phyloP scores from a whole-genome alignment of 768 basidiomycete species.

The Russula olivacea region DNA sequence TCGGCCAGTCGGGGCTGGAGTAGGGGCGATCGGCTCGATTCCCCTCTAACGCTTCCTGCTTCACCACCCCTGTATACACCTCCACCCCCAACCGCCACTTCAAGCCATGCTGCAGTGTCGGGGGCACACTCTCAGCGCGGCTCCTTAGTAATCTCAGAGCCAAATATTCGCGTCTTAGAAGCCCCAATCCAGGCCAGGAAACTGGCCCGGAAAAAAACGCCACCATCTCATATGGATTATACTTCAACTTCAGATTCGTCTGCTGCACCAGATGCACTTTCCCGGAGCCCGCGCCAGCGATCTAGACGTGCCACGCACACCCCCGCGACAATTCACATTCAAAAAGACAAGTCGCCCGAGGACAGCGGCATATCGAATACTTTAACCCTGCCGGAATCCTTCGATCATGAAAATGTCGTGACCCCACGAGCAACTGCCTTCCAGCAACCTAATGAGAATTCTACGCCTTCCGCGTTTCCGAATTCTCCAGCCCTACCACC shows the following conservation, averaged over 20 bases:
- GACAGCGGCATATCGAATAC: slow-evolving; percentile 39
- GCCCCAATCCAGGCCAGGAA: slow-evolving; percentile 31
- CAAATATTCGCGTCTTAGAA: slow-evolving; percentile 29
- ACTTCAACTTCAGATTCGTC: slow-evolving; percentile 55
- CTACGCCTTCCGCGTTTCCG: slow-evolving; percentile 30
- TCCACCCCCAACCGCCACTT: slow-evolving; percentile 27
- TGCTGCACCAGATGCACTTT: slow-evolving; percentile 32
- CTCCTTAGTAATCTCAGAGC: slow-evolving; percentile 31
- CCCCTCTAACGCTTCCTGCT: slow-evolving; percentile 36
- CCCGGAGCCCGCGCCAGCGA: slow-evolving; percentile 43
- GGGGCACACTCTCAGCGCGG: slow-evolving; percentile 32
- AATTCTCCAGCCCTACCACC: slow-evolving; percentile 28
- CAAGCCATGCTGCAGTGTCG: slow-evolving; percentile 30
- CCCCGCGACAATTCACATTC: slow-evolving; percentile 45
- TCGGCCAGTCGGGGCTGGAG: slow-evolving; percentile 32
- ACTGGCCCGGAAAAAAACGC: slow-evolving; percentile 37
- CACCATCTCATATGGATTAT: slow-evolving; percentile 32
- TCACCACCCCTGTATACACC: slow-evolving; percentile 40
- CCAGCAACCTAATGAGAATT: slow-evolving; percentile 28
- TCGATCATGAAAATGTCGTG: slow-evolving; percentile 41
- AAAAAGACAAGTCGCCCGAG: slow-evolving; percentile 26
- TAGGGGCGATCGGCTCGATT: slow-evolving; percentile 34
- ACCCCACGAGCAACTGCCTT: slow-evolving; percentile 58
- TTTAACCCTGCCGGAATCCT: slow-evolving; percentile 46
- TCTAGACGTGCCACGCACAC: slow-evolving; percentile 46